Base-by-base conservation (phyloP, 805 yeast genomes). In the Yarrowia sp. region DNA sequence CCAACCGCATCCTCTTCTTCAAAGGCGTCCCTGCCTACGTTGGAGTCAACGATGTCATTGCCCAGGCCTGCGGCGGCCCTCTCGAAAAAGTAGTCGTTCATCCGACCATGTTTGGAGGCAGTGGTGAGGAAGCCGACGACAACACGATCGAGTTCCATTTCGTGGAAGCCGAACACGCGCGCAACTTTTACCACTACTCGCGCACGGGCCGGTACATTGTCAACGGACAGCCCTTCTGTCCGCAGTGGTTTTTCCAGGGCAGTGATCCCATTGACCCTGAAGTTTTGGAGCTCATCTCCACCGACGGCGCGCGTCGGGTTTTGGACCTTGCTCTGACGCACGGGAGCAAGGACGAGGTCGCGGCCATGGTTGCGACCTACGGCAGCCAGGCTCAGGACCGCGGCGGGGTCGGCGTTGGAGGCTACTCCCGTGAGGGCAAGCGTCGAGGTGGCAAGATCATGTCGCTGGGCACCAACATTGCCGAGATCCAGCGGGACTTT, bases 91-190 rank as follows among this genome's bases (percentile, higher is more conserved):
- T 61, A n/a, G 45, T 48, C 15, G 13, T 61, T 32, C 45, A 47
- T n/a, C 57, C 65, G 8, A 58, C 64, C 42, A 55, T 55, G 61
- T 55, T 55, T 41, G 61, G 61, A 1, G 61, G 61, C 13, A 15
- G 17, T 8, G 64, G 64, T 10, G 51, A 44, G 28, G 51, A 43
- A 42, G 33, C 41, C 35, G 64, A 58, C 35, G 51, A 35, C 43
- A 58, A 58, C 43, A 43, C 51, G n/a, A 61, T 61, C 31, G 65
- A 61, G 57, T 47, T 61, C 31, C 55, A 61, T 17, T 61, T 61
- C 14, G 38, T 61, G 32, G 65, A 61, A 33, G 45, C 65, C 36
- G 65, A 61, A n/a, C 57, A 61, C 38, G 65, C 65, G 10, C 55
- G 45, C 32, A 61, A 48, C 47, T 61, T 61, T 28, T 61, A 61